Base-by-base conservation (phyloP, 805 yeast species). In the Candida endomychidarum region DNA sequence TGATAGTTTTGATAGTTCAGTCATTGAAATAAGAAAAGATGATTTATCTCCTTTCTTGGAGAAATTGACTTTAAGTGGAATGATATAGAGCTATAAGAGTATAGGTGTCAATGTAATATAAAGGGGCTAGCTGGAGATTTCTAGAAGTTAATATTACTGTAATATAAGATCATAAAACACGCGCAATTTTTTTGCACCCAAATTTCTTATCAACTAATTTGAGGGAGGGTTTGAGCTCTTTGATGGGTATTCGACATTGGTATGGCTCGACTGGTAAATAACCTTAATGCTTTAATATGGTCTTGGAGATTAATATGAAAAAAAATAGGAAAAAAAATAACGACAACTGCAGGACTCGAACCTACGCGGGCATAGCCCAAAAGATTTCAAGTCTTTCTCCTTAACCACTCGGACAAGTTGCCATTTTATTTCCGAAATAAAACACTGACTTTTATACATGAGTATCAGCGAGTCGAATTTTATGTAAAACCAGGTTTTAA, bases 1-100 rank as follows among this genome's bases (percentile, higher is more conserved):
- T 46, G 98, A 93, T 59, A 88, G 96, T 54, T 93, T 93, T 63
- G 98, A 93, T 58, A 86, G 95, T 48, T 81, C 97, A 3, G 86
- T 93, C 16, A 88, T 93, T 31, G 97, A 93, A 63, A 81, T 93
- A 30, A 67, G 87, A 44, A 83, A 81, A 54, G 96, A 90, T 35
- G 99, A 93, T 58, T 67, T 93, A 47, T 72, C 88, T 4, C 86
- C 96, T 36, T 93, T 93, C 55, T 63, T 93, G 45, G 98, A 93
- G 57, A 78, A 80, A 43, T 66, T 91, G 46, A 86, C 96, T 8
- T 58, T 84, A 35, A 83, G 89, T 65, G 90, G 90, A 10, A 51
- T 66, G 36, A 54, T 65, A 18, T 63, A 54, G 34, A 19, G 3
- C 8, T n/a, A n/a, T n/a, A 25, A 21, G 12, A 29, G 17, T 25